phyloP scores from a whole-genome alignment of 2,329 filamentous ascomycete genomes.

The Raffaelea arxii region DNA sequence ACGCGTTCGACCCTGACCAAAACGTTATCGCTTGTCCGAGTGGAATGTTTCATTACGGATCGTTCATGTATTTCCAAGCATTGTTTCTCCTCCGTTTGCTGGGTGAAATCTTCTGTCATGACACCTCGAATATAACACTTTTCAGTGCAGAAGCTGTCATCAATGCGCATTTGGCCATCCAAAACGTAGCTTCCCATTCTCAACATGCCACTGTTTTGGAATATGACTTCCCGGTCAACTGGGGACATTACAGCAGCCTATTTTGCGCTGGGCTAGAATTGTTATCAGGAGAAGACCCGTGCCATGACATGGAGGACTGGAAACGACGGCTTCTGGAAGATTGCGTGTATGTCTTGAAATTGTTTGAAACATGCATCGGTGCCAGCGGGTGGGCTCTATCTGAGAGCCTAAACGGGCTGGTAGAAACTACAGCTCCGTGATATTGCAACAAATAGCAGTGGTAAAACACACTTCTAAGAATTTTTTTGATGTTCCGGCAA shows the following conservation, averaged over 20 bases:
- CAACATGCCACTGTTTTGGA: background rate
- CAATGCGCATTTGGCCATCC: background rate
- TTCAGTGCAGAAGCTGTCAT: background rate
- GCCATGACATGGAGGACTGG: too few species aligned
- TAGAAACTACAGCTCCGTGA: too few species aligned
- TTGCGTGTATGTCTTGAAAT: too few species aligned
- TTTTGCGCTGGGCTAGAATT: background rate
- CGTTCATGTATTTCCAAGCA: background rate
- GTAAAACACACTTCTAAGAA: too few species aligned
- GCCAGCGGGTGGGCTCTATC: too few species aligned
- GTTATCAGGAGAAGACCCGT: background rate
- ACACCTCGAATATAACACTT: too few species aligned
- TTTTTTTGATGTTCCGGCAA: too few species aligned
- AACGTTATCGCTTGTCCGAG: background rate
- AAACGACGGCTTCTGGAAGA: too few species aligned
- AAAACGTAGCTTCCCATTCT: background rate
- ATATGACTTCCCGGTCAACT: slow-evolving; percentile 1
- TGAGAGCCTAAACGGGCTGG: too few species aligned
- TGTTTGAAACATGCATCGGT: too few species aligned
- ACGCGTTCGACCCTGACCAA: background rate
- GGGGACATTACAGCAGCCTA: slow-evolving; percentile 1
- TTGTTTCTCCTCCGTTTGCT: background rate
- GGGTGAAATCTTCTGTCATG: background rate
- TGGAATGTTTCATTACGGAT: background rate
- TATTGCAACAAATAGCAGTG: too few species aligned